Conservation (phyloP, 805 yeast genomes). For the Saccharomyces cerevisiae region DNA sequence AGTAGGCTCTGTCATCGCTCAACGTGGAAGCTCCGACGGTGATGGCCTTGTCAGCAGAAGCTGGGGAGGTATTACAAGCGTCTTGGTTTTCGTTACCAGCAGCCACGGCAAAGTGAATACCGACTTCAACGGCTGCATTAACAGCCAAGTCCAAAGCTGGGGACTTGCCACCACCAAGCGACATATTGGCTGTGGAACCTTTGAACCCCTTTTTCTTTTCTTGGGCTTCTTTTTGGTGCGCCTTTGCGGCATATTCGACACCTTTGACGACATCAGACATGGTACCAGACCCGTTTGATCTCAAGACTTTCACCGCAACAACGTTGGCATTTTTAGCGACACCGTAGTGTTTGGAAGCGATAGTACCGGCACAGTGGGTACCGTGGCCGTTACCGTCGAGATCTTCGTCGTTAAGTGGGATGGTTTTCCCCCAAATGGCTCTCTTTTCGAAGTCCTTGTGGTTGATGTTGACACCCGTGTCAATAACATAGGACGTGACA, state of each 20-base stretch:
- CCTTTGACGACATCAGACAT: conserved; percentile 82
- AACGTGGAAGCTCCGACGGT: conserved; percentile 93
- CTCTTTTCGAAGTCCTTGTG: conserved; percentile 79
- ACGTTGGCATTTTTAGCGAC: conserved; percentile 73
- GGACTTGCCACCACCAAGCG: conserved; percentile 86
- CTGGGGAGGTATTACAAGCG: conserved; percentile 88
- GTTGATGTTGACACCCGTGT: conserved; percentile 72
- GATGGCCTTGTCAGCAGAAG: conserved; percentile 71
- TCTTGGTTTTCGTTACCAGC: conserved; percentile 92
- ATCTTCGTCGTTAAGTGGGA: conserved; percentile 63
- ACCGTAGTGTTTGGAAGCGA: conserved; percentile 73
- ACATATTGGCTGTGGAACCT: conserved; percentile 85
- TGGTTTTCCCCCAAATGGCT: conserved; percentile 78
- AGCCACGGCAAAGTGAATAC: conserved; percentile 86
- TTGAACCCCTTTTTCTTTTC: conserved; percentile 56
- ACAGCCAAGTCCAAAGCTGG: conserved; percentile 78
- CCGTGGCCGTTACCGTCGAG: conserved; percentile 90
- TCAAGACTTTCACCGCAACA: conserved; percentile 77
- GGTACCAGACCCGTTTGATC: conserved; percentile 74
- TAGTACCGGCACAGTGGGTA: conserved; percentile 95
- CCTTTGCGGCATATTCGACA: conserved; percentile 73
- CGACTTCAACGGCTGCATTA: conserved; percentile 77
- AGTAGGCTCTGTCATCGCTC: conserved; percentile 82
- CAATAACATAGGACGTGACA: conserved; percentile 80
- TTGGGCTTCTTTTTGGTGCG: conserved; percentile 47